Conservation (phyloP, 805 yeast genomes). For the Zygotorulaspora sp. region DNA sequence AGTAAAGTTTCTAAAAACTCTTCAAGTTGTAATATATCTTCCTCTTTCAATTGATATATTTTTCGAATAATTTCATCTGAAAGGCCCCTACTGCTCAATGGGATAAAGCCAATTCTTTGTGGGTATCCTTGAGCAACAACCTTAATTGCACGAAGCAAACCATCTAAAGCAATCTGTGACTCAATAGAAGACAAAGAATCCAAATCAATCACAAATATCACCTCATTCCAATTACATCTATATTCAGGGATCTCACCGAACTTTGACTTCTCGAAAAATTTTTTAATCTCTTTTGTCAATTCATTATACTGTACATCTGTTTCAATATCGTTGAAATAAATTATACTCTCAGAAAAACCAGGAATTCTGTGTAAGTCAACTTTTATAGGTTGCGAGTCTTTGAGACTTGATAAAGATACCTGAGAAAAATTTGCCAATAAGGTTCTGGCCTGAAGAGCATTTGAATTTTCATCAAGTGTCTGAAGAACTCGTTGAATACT, state of each 20-base stretch:
- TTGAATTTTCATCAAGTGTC: slow-evolving; percentile 28
- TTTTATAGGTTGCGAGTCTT: slow-evolving; percentile 30
- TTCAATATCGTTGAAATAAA: slow-evolving; percentile 77
- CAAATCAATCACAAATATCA: slow-evolving; percentile 64
- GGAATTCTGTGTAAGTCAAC: slow-evolving; percentile 32
- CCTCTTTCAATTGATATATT: slow-evolving; percentile 25
- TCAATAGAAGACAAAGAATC: slow-evolving; percentile 37
- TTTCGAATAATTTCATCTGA: slow-evolving; percentile 21
- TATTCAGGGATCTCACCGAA: slow-evolving; percentile 65
- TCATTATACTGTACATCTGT: slow-evolving; percentile 49
- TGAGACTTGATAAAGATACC: slow-evolving; percentile 22
- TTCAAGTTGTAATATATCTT: slow-evolving; percentile 12
- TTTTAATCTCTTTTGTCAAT: slow-evolving; percentile 42
- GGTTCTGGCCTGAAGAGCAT: slow-evolving; percentile 12
- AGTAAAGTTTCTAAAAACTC: slow-evolving; percentile 20
- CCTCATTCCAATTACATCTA: slow-evolving; percentile 68
- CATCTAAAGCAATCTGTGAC: slow-evolving; percentile 41
- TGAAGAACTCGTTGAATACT: slow-evolving; percentile 13
- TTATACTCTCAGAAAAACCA: slow-evolving; percentile 40
- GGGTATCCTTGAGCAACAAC: slow-evolving; percentile 56
- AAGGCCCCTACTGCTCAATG: slow-evolving; percentile 38
- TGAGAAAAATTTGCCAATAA: slow-evolving; percentile 23
- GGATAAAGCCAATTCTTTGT: slow-evolving; percentile 80
- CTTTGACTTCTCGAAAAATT: slow-evolving; percentile 44
- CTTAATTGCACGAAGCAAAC: slow-evolving; percentile 46